phyloP scores from a whole-genome alignment of 2,329 filamentous ascomycete genomes.

The Orbilia brochopaga region DNA sequence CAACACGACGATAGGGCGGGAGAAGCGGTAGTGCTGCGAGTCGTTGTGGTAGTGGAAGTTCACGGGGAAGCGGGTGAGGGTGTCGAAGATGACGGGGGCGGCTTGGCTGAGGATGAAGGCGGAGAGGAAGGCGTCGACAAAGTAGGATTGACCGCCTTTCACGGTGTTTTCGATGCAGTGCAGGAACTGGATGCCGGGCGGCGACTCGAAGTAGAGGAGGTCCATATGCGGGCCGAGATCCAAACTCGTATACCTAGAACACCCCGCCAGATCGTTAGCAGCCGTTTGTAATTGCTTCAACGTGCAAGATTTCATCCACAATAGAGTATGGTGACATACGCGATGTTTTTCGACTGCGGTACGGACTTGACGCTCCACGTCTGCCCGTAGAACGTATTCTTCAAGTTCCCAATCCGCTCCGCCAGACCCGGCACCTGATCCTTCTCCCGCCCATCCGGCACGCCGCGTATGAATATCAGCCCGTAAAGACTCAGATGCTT shows the following conservation, averaged over 20 bases:
- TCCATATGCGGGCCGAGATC: conserved; percentile 92
- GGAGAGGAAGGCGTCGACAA: conserved; percentile 75
- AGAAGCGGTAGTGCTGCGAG: conserved; percentile 68
- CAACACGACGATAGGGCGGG: conserved; percentile 65
- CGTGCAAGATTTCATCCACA: conserved; percentile 53
- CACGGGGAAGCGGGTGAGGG: conserved; percentile 61
- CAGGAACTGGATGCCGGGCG: conserved; percentile 82
- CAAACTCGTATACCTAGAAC: conserved; percentile 70
- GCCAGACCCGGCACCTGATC: conserved; percentile 69
- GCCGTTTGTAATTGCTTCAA: not conserved
- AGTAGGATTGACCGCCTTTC: conserved; percentile 81
- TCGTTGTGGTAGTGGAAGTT: conserved; percentile 73
- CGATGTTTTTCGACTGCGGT: conserved; percentile 84
- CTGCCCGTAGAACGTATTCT: conserved; percentile 86
- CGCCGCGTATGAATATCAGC: conserved; percentile 75
- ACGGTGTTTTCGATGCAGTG: conserved; percentile 85
- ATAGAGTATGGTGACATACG: conserved; percentile 57
- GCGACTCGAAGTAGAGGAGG: conserved; percentile 79
- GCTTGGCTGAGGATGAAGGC: conserved; percentile 59
- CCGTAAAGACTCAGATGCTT: conserved; percentile 70
- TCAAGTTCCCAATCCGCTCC: conserved; percentile 74
- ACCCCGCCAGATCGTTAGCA: conserved; percentile 1
- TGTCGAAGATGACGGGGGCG: conserved; percentile 54
- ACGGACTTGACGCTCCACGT: conserved; percentile 90
- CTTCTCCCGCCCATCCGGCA: conserved; percentile 71